Conservation (phyloP, 1,284 basidiomycete genomes). For the Ceratorhiza oryzae-sativae region DNA sequence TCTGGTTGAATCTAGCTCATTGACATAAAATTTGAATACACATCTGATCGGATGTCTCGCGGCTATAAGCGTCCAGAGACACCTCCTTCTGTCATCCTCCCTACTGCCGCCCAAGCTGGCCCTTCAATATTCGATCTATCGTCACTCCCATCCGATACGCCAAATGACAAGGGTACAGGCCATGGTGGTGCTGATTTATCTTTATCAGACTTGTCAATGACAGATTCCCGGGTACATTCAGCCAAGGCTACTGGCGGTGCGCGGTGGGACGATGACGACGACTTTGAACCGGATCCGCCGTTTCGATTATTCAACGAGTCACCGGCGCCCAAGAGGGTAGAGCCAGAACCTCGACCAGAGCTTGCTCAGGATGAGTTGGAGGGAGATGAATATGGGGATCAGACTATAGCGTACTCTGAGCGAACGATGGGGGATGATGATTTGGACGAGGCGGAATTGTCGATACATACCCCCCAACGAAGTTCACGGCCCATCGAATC, state of each 20-base stretch:
- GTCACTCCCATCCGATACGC: constrained; percentile 34
- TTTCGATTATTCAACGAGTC: constrained; percentile 24
- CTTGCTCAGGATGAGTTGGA: constrained; percentile 8
- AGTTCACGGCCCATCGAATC: constrained; percentile 13
- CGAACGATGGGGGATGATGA: constrained; percentile 7
- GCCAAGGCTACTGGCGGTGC: neutral
- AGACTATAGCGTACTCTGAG: constrained; percentile 14
- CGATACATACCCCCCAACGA: constrained; percentile 29
- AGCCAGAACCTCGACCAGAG: neutral
- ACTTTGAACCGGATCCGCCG: constrained; percentile 36
- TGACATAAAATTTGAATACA: neutral
- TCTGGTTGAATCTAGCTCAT: no score
- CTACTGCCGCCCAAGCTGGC: constrained; percentile 13
- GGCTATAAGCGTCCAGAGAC: constrained; percentile 10
- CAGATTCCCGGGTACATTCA: constrained; percentile 29
- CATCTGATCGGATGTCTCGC: neutral
- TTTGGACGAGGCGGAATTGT: constrained; percentile 11
- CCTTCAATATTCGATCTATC: constrained; percentile 39
- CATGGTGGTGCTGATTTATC: constrained; percentile 43
- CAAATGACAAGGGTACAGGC: constrained; percentile 33
- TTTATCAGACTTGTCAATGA: constrained; percentile 43
- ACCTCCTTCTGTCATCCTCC: constrained; percentile 32
- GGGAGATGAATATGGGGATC: constrained; percentile 6
- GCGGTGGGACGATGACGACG: constrained; percentile 34
- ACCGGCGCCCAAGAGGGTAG: constrained; percentile 25